Percentiles rank a stretch among this genome's conserved stretches.
phyloP scores from a whole-genome alignment of 306 rosid genomes.

The Begonia loranthoides region DNA sequence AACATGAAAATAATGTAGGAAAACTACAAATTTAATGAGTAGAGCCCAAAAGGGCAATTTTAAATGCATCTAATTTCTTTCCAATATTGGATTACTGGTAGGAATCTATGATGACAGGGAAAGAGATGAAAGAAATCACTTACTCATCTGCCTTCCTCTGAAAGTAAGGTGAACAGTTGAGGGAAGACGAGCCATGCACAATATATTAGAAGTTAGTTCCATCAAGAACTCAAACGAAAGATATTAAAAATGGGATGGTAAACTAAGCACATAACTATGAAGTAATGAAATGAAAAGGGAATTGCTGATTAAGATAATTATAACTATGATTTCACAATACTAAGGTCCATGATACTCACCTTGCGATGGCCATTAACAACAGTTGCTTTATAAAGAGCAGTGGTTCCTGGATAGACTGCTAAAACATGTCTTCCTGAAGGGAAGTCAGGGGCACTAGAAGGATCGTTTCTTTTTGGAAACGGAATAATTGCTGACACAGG shows the following conservation, averaged over 20 bases:
- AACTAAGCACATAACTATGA: constrained; percentile 2
- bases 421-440: constrained; percentile 74
- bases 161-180: constrained; percentile 16
- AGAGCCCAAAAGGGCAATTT: not conserved
- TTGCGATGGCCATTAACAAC: constrained; percentile 85
- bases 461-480: constrained; percentile 81
- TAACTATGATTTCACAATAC: not conserved
- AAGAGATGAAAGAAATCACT: constrained; percentile 21
- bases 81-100: too few relatives aligned
- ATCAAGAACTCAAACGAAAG: constrained; percentile 5
- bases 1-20: constrained; percentile 2
- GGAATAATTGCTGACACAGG: constrained; percentile 78
- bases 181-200: constrained; percentile 26
- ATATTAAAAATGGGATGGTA: not conserved
- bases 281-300: not conserved
- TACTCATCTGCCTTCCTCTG: constrained; percentile 98
- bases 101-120: too few relatives aligned
- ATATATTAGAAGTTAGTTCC: constrained; percentile 26
- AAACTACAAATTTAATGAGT: too few relatives aligned
- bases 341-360: constrained; percentile 31
- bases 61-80: not conserved
- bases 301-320: not conserved
- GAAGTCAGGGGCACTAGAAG: constrained; percentile 55
- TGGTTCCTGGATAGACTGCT: constrained; percentile 98
- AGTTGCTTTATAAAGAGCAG: constrained; percentile 96